Percentiles rank a stretch among this genome's conserved stretches.
phyloP scores from a whole-genome alignment of 176 grass and related monocot species.

The Bothriochloa decipiens region DNA sequence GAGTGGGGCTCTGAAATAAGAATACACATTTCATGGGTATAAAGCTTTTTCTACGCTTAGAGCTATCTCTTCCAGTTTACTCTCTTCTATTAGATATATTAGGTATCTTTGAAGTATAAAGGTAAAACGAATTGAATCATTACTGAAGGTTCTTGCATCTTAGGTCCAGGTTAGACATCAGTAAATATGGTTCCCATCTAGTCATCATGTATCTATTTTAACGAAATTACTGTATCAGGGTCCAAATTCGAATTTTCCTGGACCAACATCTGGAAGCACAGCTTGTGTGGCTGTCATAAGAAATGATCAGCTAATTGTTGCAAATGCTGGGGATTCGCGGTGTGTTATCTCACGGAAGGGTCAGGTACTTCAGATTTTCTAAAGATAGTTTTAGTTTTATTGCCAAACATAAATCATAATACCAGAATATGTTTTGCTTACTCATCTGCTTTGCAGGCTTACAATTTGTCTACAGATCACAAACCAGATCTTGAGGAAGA shows the following conservation, averaged over 20 bases:
- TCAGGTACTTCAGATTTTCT: constrained; percentile 52
- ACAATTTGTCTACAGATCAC: constrained; percentile 89
- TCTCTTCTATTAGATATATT: background rate
- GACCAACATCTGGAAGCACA: constrained; percentile 89
- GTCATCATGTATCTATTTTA: constrained; percentile 23
- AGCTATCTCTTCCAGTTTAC: background rate
- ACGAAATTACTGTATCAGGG: constrained; percentile 58
- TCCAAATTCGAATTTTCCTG: constrained; percentile 73
- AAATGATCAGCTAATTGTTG: constrained; percentile 84
- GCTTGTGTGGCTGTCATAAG: constrained; percentile 94
- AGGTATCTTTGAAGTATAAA: background rate
- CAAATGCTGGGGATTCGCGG: constrained; percentile 98
- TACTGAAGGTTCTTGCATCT: constrained; percentile 21
- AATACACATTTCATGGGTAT: constrained; percentile 14
- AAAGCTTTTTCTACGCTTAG: constrained; percentile 1
- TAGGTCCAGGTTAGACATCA: background rate
- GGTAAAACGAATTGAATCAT: constrained; percentile 17
- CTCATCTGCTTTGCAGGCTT: constrained; percentile 57
- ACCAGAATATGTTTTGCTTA: constrained; percentile 3
- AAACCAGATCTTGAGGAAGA: constrained; percentile 86
- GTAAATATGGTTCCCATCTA: background rate
- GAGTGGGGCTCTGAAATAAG: background rate
- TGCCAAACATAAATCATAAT: constrained; percentile 30
- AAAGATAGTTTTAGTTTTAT: constrained; percentile 14
- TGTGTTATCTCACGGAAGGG: constrained; percentile 95